These are phyloP conservation scores for Boechera stricta DNA, from an alignment of 345 rosid genomes.

Conservation along the genomic window DNA sequence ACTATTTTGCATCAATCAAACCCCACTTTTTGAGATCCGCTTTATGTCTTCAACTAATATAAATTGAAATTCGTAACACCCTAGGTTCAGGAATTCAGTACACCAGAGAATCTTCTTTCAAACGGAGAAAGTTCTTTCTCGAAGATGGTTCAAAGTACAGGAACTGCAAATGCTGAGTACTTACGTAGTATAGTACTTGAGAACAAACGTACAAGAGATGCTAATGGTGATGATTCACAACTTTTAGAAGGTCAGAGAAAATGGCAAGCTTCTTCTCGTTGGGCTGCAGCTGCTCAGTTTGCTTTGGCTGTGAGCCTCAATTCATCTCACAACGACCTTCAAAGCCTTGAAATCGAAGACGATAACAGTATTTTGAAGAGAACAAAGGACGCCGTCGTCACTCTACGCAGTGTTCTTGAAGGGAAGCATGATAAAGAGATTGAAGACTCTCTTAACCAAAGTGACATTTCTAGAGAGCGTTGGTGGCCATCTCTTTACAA, in stretches of 20 bases:
- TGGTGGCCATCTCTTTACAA: conserved; percentile 94
- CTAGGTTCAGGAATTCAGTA: conserved; percentile 87
- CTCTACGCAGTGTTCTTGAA: conserved; percentile 75
- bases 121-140: conserved; percentile 84
- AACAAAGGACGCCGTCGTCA: conserved; percentile 78
- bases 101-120: conserved; percentile 78
- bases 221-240: conserved; percentile 37
- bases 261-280: conserved; percentile 80
- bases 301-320: conserved; percentile 78
- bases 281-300: conserved; percentile 82
- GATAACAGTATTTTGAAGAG: conserved; percentile 65
- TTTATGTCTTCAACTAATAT: conserved; percentile 3
- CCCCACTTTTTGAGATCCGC: conserved; percentile 7
- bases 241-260: conserved; percentile 71
- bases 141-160: conserved; percentile 97
- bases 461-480: conserved; percentile 63
- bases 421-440: conserved; percentile 78
- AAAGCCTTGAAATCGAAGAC: conserved; percentile 55
- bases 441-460: conserved; percentile 54
- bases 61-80: conserved; percentile 8
- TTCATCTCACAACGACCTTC: conserved; percentile 74
- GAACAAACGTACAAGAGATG: conserved; percentile 41
- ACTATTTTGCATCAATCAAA: conserved; percentile 2
- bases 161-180: conserved; percentile 93
- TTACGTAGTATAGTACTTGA: conserved; percentile 74